Evolutionary conservation across 768 basidiomycete species (phyloP), one percentile per base, ranked within the genome.

Genomic region (Tricholoma flavovirens): DNA sequence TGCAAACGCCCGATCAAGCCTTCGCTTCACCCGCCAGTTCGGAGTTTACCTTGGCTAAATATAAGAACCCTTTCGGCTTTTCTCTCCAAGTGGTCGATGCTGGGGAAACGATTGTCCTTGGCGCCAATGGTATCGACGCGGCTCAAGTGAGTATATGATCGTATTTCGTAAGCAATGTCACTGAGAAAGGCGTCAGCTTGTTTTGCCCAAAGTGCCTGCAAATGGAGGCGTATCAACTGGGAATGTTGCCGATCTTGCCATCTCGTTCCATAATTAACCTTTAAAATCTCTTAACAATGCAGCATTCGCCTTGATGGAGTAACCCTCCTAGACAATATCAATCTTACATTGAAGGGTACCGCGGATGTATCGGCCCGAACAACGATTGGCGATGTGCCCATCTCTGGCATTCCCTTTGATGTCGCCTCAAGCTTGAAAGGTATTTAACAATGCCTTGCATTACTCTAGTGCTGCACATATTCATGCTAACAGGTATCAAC

Each of bases 21-120:
- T 87, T 81, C 60, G 78, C 80, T 1, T 85, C 87, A 0, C 71
- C 78, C n/a, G 71, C 85, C 0, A 78, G 81, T 59, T 87, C 84
- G 4, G 69, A 77, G 38, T 68, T 73, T 51, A 83, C 83, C 0
- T 53, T 83, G 3, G 84, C 82, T 14, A 70, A 75, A 59, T 87
- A 86, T 67, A 81, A 79, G 67, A 90, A 88, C 68, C 87, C 88
- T 1, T 89, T 89, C 65, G 87, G 87, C 3, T 90, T 90, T 70
- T 48, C 46, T 21, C 46, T 48, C 26, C 85, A 88, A 62, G 83
- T 87, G 21, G 66, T 83, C 10, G 74, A 79, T 59, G 72, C 82
- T 2, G 75, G 77, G 0, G 75, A 87, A 62, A 76, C 77, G 21
- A 79, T 89, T 59, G 73, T 74, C 48, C 67, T 90, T 46, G 72